These are phyloP conservation scores for Calonectria ilicicola DNA, from an alignment of 2,329 filamentous ascomycete species.

Conservation along the genomic window DNA sequence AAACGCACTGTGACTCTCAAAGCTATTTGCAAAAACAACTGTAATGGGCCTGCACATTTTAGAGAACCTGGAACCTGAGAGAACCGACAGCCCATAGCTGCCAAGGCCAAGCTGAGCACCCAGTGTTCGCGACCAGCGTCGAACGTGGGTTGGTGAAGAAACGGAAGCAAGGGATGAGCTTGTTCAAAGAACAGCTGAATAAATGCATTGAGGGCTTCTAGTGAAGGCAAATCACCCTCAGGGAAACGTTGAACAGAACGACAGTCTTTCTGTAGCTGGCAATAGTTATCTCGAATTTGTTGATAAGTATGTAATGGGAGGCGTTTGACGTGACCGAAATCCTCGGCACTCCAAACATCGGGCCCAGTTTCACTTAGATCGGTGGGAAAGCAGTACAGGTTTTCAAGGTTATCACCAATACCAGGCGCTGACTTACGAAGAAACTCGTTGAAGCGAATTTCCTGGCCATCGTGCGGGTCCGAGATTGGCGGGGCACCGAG, in stretches of 20 bases:
- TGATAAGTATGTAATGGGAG: background rate
- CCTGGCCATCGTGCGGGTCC: background rate
- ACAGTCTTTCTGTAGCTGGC: background rate
- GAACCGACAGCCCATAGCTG: background rate
- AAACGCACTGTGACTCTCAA: background rate
- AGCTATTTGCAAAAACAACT: background rate
- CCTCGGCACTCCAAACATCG: background rate
- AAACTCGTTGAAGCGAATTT: slow-evolving; percentile 1
- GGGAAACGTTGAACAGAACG: background rate
- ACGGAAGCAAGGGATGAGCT: background rate
- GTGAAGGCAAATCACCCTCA: background rate
- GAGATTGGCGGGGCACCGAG: background rate
- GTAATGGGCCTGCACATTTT: background rate
- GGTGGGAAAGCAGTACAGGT: background rate
- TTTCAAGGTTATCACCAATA: background rate
- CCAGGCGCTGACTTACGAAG: background rate
- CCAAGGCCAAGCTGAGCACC: background rate
- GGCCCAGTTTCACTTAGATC: background rate
- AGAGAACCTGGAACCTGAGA: background rate
- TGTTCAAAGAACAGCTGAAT: background rate
- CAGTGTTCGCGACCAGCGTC: background rate
- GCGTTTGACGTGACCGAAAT: background rate
- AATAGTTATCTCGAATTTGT: background rate
- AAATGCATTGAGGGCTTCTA: background rate
- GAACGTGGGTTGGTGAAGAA: background rate